phyloP scores from a whole-genome alignment of 305 asterid species.

The Rubia tinctorum region DNA sequence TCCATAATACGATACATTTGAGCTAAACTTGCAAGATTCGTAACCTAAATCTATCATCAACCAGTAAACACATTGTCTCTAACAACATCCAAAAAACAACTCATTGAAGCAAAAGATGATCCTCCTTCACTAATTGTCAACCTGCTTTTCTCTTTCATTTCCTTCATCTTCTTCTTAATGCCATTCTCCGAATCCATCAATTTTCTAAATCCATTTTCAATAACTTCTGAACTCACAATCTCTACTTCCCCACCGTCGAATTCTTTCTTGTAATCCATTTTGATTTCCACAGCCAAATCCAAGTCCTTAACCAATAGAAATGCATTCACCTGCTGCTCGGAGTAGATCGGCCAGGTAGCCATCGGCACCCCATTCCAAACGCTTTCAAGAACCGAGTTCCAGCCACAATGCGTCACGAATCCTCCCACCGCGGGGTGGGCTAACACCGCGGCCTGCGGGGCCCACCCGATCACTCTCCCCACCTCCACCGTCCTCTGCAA shows the following conservation, averaged over 20 bases:
- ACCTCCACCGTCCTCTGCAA: neutral
- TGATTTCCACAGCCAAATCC: conserved; percentile 37
- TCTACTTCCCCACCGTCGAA: neutral
- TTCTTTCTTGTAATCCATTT: neutral
- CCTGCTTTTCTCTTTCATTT: conserved; percentile 9
- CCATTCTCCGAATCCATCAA: conserved; percentile 5
- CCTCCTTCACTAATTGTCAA: conserved; percentile 11
- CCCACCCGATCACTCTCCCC: conserved; percentile 3
- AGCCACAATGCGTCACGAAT: neutral
- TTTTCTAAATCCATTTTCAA: conserved; percentile 5
- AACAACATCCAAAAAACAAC: neutral
- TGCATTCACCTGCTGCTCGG: conserved; percentile 62
- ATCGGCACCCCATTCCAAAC: conserved; percentile 16
- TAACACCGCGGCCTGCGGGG: neutral
- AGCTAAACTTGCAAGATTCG: neutral
- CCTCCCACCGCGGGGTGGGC: neutral
- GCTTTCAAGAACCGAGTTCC: neutral
- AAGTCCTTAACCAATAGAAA: conserved; percentile 44
- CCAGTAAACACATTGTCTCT: neutral
- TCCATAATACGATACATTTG: too few species aligned
- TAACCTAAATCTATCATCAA: too few species aligned
- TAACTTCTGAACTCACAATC: conserved; percentile 22
- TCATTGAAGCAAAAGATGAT: conserved; percentile 1
- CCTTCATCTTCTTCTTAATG: conserved; percentile 11
- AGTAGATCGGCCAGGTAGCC: conserved; percentile 53